Evolutionary conservation across 176 grass and related monocot genomes (phyloP).

Genomic region (Canna indica): DNA sequence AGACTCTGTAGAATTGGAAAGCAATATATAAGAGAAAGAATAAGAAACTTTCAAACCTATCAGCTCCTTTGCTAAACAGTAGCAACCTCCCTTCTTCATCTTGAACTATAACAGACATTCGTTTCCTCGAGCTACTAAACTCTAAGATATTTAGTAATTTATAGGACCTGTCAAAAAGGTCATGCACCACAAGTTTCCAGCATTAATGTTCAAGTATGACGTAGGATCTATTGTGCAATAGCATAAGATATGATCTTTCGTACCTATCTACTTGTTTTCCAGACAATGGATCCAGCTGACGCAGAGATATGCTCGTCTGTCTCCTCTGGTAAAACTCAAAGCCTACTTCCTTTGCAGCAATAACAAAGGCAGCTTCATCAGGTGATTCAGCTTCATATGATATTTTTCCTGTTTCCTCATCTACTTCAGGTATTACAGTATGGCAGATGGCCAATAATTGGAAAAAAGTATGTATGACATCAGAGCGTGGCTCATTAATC

Average conservation of each 20-base stretch:
- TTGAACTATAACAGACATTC: constrained; percentile 85
- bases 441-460: constrained; percentile 65
- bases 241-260: not conserved
- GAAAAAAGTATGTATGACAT: constrained; percentile 61
- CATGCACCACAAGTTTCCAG: not conserved
- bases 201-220: not conserved
- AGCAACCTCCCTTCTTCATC: constrained; percentile 54
- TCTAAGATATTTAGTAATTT: constrained; percentile 73
- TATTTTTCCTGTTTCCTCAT: constrained; percentile 47
- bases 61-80: constrained; percentile 79
- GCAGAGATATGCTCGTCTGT: constrained; percentile 45
- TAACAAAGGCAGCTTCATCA: constrained; percentile 81
- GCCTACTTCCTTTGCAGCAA: constrained; percentile 61
- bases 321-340: constrained; percentile 82
- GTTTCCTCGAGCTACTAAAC: constrained; percentile 70
- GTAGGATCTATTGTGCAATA: constrained; percentile 12
- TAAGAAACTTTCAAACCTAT: constrained; percentile 39
- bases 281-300: constrained; percentile 47
- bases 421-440: constrained; percentile 75
- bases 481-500: constrained; percentile 30
- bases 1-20: not conserved
- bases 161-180: constrained; percentile 41
- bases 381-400: constrained; percentile 96
- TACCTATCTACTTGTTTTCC: constrained; percentile 56
- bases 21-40: not conserved